Conservation (phyloP, 1,284 basidiomycete species). For the Anthracocystis panici-leucophaei region DNA sequence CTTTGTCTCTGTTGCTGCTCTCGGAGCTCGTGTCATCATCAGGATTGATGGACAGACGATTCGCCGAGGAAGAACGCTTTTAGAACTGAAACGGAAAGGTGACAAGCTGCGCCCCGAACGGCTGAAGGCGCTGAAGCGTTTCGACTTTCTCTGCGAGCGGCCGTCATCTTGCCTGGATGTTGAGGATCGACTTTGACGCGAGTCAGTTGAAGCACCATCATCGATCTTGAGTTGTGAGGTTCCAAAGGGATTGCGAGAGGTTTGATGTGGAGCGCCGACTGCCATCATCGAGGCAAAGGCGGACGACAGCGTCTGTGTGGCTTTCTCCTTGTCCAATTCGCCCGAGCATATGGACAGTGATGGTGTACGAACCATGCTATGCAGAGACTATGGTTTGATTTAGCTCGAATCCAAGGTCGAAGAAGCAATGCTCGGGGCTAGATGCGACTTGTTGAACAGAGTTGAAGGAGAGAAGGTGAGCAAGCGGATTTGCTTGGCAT, state of each 20-base stretch:
- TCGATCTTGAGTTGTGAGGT: constrained; percentile 37
- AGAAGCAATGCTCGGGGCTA: background rate
- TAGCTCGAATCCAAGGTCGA: constrained; percentile 2
- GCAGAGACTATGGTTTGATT: background rate
- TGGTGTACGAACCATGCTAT: constrained; percentile 35
- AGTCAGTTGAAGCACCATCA: constrained; percentile 14
- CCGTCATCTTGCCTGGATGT: constrained; percentile 17
- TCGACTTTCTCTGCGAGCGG: constrained; percentile 20
- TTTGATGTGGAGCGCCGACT: constrained; percentile 36
- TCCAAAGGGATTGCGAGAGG: constrained; percentile 17
- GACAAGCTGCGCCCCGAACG: constrained; percentile 38
- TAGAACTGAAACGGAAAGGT: constrained; percentile 43
- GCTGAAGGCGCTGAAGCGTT: constrained; percentile 30
- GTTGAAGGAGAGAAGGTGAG: background rate
- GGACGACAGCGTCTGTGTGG: constrained; percentile 32
- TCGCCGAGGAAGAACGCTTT: constrained; percentile 34
- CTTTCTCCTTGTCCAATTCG: constrained; percentile 37
- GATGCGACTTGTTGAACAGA: no score
- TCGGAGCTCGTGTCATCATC: constrained; percentile 29
- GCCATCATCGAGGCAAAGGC: constrained; percentile 50
- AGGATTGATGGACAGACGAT: constrained; percentile 27
- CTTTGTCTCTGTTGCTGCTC: constrained; percentile 24
- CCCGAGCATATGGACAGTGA: constrained; percentile 27
- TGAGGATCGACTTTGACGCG: constrained; percentile 10
- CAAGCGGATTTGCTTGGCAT: constrained; percentile 13